Conservation (phyloP, 441 rosid genomes). For the Adansonia rubrostipa region DNA sequence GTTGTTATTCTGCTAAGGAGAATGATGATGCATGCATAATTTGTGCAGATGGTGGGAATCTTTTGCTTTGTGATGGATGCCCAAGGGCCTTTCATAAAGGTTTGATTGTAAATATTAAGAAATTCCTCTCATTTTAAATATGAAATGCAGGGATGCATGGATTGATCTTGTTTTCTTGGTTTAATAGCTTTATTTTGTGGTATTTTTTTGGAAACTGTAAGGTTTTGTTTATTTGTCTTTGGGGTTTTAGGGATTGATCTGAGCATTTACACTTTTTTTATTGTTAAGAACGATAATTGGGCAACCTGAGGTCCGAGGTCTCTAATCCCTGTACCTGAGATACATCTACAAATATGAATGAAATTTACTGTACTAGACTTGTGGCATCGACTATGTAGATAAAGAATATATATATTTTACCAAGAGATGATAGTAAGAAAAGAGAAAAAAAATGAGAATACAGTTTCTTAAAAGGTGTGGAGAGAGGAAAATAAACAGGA, state of each 20-base stretch:
- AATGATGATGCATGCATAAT: constrained; percentile 81
- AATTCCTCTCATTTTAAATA: not conserved
- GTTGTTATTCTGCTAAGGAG: constrained; percentile 73
- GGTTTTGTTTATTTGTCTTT: not conserved
- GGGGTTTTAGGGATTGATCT: not conserved
- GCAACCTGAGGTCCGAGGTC: not conserved
- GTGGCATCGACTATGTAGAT: not conserved
- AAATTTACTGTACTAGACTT: not conserved
- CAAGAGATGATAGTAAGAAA: not conserved
- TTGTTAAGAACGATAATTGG: not conserved
- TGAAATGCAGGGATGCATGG: not conserved
- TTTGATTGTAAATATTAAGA: constrained; percentile 27
- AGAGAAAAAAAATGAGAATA: too few species aligned
- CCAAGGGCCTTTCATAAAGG: constrained; percentile 98
- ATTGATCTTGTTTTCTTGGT: constrained; percentile 14
- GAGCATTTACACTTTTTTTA: not conserved
- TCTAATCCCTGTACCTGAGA: not conserved
- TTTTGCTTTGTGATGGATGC: constrained; percentile 88
- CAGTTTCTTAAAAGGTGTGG: not conserved
- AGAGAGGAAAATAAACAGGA: not conserved
- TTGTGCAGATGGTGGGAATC: constrained; percentile 86
- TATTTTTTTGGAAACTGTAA: not conserved
- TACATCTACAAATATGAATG: not conserved
- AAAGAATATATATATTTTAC: not conserved
- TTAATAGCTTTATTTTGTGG: not conserved